Base-by-base conservation (phyloP, 192 early-diverging fungal genomes). In the Backusella tarrabulga region DNA sequence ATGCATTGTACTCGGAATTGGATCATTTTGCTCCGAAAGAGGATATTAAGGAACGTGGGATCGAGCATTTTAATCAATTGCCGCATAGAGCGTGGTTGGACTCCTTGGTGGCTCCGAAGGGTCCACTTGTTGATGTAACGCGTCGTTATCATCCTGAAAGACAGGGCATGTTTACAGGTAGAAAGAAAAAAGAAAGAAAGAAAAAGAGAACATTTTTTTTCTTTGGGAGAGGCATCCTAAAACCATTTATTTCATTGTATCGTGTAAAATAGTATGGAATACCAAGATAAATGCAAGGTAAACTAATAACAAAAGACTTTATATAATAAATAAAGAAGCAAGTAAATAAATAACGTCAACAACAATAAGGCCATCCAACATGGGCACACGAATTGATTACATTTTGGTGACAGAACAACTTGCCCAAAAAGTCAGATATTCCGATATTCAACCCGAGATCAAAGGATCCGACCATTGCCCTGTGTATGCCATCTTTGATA, bases 391-490 rank as follows among this genome's bases (percentile, higher is more conserved):
- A 0, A 83, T 96, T 46, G 95, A 96, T 73, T 96, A 93, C 74
- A 84, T 95, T 35, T 81, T 95, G 12, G 82, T 83, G 0, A 86
- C 88, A 8, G 67, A 77, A 21, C 84, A 69, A 1, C 77, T 96
- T 1, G 26, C 87, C 1, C 84, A 87, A 12, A 92, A 88, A 89
- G 84, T 94, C 68, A 81, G 81, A n/a, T 84, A 76, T 26, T 85
- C 90, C 29, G 79, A 90, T 56, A 83, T 94, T 4, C 79, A 89
- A 38, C 84, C 89, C 7, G 72, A 88, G 1, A 77, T 95, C 14
- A 79, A 89, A 67, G 95, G 95, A 8, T 92, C 91, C 17, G 95
- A 96, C 80, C 95, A 96, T 77, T 96, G 95, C 74, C 94, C 93
- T 1, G 91, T 95, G 1, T 76, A 85, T 38, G 56, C 56, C 8